phyloP scores from a whole-genome alignment of 306 rosid genomes.

The Gastrolobium bilobum region DNA sequence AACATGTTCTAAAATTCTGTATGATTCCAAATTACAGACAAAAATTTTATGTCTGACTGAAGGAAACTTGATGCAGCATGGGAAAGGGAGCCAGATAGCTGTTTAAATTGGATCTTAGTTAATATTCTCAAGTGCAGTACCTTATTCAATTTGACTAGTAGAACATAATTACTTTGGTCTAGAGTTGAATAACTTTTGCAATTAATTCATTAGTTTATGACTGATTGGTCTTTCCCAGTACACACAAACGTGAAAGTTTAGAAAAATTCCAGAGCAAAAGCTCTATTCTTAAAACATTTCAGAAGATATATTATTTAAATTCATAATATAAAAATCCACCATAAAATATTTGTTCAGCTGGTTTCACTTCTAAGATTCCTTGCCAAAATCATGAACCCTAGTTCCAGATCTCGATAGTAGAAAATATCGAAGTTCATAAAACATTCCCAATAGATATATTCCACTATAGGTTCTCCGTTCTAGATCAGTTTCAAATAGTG shows the following conservation, averaged over 20 bases:
- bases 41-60: neutral
- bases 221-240: neutral
- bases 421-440: neutral
- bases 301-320: conserved; percentile 2
- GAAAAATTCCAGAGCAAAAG: neutral
- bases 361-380: conserved; percentile 10
- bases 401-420: neutral
- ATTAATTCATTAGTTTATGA: neutral
- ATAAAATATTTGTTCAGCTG: neutral
- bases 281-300: neutral
- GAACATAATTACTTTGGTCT: neutral
- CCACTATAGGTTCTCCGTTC: neutral
- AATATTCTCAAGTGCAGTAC: neutral
- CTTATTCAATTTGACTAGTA: conserved; percentile 3
- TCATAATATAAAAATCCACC: neutral
- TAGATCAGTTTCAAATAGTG: conserved; percentile 3
- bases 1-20: conserved; percentile 6
- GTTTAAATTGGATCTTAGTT: neutral
- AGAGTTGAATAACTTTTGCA: neutral
- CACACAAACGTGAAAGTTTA: neutral
- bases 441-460: conserved; percentile 10
- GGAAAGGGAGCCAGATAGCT: neutral
- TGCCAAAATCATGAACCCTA: neutral
- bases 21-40: conserved; percentile 14
- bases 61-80: conserved; percentile 18